Evolutionary conservation across 2,329 filamentous ascomycete genomes (phyloP).

Genomic region (Orbilia javanica): DNA sequence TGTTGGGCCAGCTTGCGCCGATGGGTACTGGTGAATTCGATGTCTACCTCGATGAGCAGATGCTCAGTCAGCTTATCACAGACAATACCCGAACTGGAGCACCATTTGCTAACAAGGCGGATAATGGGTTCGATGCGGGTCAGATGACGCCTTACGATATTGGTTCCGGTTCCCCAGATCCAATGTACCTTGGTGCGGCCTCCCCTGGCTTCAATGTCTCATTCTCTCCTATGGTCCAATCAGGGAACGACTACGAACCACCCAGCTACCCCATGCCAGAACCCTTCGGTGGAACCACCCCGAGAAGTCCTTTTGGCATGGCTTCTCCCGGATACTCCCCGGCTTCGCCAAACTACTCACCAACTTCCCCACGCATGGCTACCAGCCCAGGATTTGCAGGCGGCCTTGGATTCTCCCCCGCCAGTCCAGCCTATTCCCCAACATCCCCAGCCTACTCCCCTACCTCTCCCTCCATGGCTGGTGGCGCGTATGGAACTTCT

Average conservation of each 20-base stretch:
- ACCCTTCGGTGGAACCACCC: slow-evolving; percentile 68
- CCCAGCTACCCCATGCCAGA: slow-evolving; percentile 68
- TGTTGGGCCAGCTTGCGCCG: slow-evolving; percentile 95
- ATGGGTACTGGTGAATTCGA: slow-evolving; percentile 98
- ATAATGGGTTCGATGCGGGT: slow-evolving; percentile 71
- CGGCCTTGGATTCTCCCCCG: slow-evolving; percentile 69
- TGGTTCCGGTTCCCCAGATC: slow-evolving; percentile 74
- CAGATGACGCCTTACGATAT: slow-evolving; percentile 93
- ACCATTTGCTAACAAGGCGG: slow-evolving; percentile 78
- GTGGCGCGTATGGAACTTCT: slow-evolving; percentile 72
- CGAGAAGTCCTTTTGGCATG: slow-evolving; percentile 81
- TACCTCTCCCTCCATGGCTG: slow-evolving; percentile 73
- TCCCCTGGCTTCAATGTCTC: slow-evolving; percentile 78
- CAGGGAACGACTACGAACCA: slow-evolving; percentile 74
- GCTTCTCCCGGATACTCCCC: slow-evolving; percentile 77
- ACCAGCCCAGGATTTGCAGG: slow-evolving; percentile 72
- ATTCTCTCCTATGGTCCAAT: slow-evolving; percentile 82
- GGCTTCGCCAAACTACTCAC: slow-evolving; percentile 75
- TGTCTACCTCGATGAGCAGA: slow-evolving; percentile 89
- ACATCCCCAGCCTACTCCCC: slow-evolving; percentile 79
- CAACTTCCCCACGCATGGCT: slow-evolving; percentile 77
- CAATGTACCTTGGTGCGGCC: slow-evolving; percentile 75
- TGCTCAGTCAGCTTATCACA: slow-evolving; percentile 94
- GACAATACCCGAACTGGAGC: slow-evolving; percentile 82
- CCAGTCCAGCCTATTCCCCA: slow-evolving; percentile 70